These are phyloP conservation scores for Botrytis galanthina DNA, from an alignment of 2,329 filamentous ascomycete species.

Conservation along the genomic window DNA sequence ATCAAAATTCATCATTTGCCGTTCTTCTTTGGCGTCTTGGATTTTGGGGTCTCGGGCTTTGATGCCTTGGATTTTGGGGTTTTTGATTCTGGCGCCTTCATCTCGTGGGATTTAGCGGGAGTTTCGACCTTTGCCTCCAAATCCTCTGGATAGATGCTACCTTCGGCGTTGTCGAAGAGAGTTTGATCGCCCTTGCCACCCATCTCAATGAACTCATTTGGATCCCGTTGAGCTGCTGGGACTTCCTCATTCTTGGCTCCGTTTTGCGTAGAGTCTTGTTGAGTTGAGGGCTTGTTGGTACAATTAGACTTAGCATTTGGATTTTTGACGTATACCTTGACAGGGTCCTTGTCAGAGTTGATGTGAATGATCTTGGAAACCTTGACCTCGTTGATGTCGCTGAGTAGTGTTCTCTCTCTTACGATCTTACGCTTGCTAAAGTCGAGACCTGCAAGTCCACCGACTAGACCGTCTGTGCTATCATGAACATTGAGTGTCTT, in stretches of 20 bases:
- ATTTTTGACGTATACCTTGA: conserved; percentile 78
- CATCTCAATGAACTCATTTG: conserved; percentile 77
- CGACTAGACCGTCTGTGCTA: conserved; percentile 88
- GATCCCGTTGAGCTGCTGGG: conserved; percentile 64
- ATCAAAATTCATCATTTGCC: background rate
- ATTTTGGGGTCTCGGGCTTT: background rate
- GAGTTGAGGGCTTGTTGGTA: conserved; percentile 42
- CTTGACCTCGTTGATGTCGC: conserved; percentile 74
- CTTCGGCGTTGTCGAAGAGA: conserved; percentile 64
- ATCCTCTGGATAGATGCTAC: conserved; percentile 21
- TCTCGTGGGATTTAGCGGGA: background rate
- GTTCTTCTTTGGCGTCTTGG: conserved; percentile 13
- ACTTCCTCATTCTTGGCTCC: conserved; percentile 54
- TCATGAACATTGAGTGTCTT: conserved; percentile 63
- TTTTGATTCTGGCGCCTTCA: background rate
- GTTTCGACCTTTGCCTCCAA: background rate
- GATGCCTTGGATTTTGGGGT: background rate
- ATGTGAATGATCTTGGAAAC: conserved; percentile 58
- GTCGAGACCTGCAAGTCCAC: conserved; percentile 77
- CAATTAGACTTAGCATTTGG: conserved; percentile 45
- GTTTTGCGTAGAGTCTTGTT: conserved; percentile 22
- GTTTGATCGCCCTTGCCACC: conserved; percentile 82
- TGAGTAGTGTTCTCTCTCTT: conserved; percentile 82
- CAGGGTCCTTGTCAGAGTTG: conserved; percentile 51
- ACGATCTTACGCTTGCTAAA: conserved; percentile 77